A percentile compares a stretch with the other conserved stretches of the same genome.
Conservation (phyloP, 192 early-diverging fungal genomes). For the Chytriomyces sp. region DNA sequence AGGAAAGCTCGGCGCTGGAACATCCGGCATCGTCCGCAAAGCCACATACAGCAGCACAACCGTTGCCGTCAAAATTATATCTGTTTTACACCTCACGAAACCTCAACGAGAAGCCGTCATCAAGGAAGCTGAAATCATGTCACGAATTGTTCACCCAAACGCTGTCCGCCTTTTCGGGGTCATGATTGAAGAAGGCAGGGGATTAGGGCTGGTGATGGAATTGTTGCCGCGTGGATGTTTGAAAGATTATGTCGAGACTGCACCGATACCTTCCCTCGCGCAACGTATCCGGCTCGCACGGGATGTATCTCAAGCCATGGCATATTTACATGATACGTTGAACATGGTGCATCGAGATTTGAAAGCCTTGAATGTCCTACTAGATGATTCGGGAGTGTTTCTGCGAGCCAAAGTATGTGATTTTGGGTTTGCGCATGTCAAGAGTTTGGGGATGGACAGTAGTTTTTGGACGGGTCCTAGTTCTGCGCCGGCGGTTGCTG, state of each 20-base stretch:
- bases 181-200: constrained; percentile 36
- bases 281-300: constrained; percentile 29
- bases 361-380: constrained; percentile 28
- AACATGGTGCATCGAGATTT: constrained; percentile 38
- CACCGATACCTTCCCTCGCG: constrained; percentile 18
- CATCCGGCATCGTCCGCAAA: constrained; percentile 23
- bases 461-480: constrained; percentile 24
- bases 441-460: constrained; percentile 34
- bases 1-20: constrained; percentile 31
- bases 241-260: constrained; percentile 17
- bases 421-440: constrained; percentile 34
- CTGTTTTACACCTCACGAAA: constrained; percentile 26
- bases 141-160: constrained; percentile 32
- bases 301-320: constrained; percentile 33
- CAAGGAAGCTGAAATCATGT: constrained; percentile 38
- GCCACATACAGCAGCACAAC: constrained; percentile 15
- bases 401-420: constrained; percentile 33
- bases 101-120: constrained; percentile 36
- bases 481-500: background rate
- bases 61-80: constrained; percentile 35
- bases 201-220: constrained; percentile 30
- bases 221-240: constrained; percentile 28
- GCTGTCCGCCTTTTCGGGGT: constrained; percentile 33
- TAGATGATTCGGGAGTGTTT: constrained; percentile 33
- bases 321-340: constrained; percentile 30